A percentile compares a stretch with the other conserved stretches of the same genome.
Evolutionary conservation across 2,329 filamentous ascomycete species (phyloP).

Genomic region (Penicillium expansum): DNA sequence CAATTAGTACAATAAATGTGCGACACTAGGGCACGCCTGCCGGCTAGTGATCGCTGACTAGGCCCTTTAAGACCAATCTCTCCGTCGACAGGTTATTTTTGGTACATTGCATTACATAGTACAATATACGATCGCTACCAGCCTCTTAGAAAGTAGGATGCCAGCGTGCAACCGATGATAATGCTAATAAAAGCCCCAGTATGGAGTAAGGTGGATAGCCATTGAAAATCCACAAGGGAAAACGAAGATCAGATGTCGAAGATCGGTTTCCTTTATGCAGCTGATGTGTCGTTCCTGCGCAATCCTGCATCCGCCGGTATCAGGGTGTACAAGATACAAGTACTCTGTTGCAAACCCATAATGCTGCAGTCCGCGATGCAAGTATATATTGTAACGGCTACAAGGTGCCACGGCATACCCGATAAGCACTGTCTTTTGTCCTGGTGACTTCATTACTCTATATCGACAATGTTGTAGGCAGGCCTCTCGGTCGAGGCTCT

Average conservation of each 20-base stretch:
- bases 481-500: constrained; percentile 18
- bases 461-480: constrained; percentile 1
- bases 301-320: constrained; percentile 1
- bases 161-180: not conserved
- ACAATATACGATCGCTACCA: not conserved
- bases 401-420: constrained; percentile 1
- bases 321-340: constrained; percentile 1
- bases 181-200: not conserved
- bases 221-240: not conserved
- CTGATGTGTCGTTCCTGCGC: constrained; percentile 17
- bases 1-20: constrained; percentile 20
- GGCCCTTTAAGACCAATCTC: constrained; percentile 5
- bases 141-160: not conserved
- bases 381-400: not conserved
- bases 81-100: constrained; percentile 20
- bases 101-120: not conserved
- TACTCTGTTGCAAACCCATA: not conserved
- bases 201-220: not conserved
- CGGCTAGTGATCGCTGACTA: constrained; percentile 21
- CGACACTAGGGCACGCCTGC: constrained; percentile 21
- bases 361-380: not conserved
- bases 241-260: not conserved
- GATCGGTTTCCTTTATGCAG: constrained; percentile 2
- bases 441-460: not conserved
- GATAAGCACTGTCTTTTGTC: not conserved